These are phyloP conservation scores for Suhomyces kunorum DNA, from an alignment of 1,139 yeast species.

Conservation along the genomic window DNA sequence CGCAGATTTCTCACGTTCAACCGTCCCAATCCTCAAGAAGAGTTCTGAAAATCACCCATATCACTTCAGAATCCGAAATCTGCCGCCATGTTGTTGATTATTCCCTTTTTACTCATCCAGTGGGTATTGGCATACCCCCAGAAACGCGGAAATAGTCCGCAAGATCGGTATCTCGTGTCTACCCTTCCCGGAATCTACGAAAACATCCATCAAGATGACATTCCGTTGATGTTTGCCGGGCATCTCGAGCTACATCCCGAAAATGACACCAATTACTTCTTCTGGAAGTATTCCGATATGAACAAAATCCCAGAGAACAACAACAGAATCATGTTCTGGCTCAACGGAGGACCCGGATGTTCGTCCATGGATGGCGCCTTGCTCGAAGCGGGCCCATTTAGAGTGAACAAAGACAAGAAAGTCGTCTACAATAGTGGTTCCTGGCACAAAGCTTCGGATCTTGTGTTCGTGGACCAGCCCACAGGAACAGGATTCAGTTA, in stretches of 20 bases:
- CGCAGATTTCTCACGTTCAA: too few relatives aligned
- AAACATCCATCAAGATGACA: slow-evolving; percentile 32
- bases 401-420: slow-evolving; percentile 51
- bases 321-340: slow-evolving; percentile 69
- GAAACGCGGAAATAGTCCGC: slow-evolving; percentile 20
- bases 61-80: too few relatives aligned
- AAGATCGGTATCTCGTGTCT: slow-evolving; percentile 36
- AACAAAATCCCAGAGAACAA: slow-evolving; percentile 30
- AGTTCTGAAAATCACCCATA: too few relatives aligned
- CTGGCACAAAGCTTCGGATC: slow-evolving; percentile 80
- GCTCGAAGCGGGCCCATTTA: slow-evolving; percentile 88
- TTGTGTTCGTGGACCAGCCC: slow-evolving; percentile 92
- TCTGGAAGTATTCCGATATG: slow-evolving; percentile 65
- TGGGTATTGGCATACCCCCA: slow-evolving; percentile 26
- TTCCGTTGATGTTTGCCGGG: slow-evolving; percentile 69
- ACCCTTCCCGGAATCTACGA: slow-evolving; percentile 43
- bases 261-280: slow-evolving; percentile 66
- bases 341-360: slow-evolving; percentile 98
- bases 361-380: slow-evolving; percentile 97
- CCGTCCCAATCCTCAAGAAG: too few relatives aligned
- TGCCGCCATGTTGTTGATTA: slow-evolving; percentile 2
- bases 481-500: slow-evolving; percentile 90
- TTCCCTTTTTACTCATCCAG: slow-evolving; percentile 9
- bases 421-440: slow-evolving; percentile 67
- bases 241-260: slow-evolving; percentile 59